Conservation (phyloP, 345 rosid genomes). For the Dovyalis caffra region DNA sequence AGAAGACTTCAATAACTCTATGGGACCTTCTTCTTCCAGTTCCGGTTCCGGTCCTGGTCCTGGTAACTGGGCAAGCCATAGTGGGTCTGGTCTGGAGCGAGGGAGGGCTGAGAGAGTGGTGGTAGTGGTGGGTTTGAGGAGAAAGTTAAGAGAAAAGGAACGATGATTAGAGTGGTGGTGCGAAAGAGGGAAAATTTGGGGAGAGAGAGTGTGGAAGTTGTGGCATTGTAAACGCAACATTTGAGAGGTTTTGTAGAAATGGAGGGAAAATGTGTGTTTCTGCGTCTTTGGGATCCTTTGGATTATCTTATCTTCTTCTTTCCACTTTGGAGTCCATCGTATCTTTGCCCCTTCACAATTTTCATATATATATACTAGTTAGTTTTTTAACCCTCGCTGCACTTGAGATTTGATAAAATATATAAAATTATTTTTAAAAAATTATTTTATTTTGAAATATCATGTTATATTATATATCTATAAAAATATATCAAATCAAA, state of each 20-base stretch:
- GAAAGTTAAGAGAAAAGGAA: conserved; percentile 5
- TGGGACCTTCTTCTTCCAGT: conserved; percentile 59
- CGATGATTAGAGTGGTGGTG: conserved; percentile 28
- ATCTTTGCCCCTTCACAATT: not conserved
- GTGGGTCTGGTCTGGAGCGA: conserved; percentile 10
- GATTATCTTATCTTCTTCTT: not conserved
- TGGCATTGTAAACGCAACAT: conserved; percentile 44
- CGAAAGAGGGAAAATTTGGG: conserved; percentile 8
- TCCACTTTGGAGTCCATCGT: not conserved
- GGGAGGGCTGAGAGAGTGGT: conserved; percentile 22
- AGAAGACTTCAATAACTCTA: conserved; percentile 58
- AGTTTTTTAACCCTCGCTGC: too few species aligned
- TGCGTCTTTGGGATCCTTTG: not conserved
- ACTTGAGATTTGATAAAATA: too few species aligned
- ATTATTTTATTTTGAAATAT: too few species aligned
- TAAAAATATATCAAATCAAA: too few species aligned
- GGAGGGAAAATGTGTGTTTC: too few species aligned
- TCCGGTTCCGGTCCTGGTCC: conserved; percentile 18
- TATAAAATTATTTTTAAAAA: too few species aligned
- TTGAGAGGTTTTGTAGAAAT: not conserved
- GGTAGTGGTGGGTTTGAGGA: not conserved
- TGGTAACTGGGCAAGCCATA: conserved; percentile 31
- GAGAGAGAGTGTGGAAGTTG: not conserved
- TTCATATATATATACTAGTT: too few species aligned
- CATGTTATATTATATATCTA: too few species aligned